Percentiles rank a stretch among this genome's conserved stretches.
Evolutionary conservation across 148 eudicot genomes (phyloP).

Genomic region (Vaccinium myrtillus): DNA sequence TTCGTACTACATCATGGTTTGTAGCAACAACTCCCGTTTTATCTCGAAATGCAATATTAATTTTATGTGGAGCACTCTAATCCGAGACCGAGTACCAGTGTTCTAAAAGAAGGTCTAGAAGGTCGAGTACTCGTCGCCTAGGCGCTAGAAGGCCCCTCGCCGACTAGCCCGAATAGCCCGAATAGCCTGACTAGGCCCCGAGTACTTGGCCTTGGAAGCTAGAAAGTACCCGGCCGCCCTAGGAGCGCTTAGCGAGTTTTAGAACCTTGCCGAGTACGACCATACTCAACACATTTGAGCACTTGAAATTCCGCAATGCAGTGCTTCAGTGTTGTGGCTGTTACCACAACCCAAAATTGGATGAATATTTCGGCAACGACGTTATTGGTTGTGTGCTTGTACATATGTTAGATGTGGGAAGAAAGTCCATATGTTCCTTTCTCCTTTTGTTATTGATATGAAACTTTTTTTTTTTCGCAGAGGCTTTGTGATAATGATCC

Average conservation of each 20-base stretch:
- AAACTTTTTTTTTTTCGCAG: slow-evolving; percentile 41
- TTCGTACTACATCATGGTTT: background rate
- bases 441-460: background rate
- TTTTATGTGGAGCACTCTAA: background rate
- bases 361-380: background rate
- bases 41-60: background rate
- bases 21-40: background rate
- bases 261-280: too few relatives aligned
- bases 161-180: too few relatives aligned
- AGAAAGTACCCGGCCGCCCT: too few relatives aligned
- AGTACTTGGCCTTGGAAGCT: too few relatives aligned
- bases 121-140: too few relatives aligned
- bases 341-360: background rate
- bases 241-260: too few relatives aligned
- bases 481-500: slow-evolving; percentile 95
- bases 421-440: background rate
- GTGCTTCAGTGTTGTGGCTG: background rate
- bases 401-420: background rate
- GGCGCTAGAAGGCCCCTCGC: too few relatives aligned
- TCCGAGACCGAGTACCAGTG: background rate
- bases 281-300: too few relatives aligned
- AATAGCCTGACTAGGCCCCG: too few relatives aligned
- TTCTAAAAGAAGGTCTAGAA: too few relatives aligned
- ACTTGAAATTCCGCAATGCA: too few relatives aligned
- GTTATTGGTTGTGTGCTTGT: too few relatives aligned